Evolutionary conservation across 306 rosid genomes (phyloP).

Genomic region (Trichosanthes cucumerina): DNA sequence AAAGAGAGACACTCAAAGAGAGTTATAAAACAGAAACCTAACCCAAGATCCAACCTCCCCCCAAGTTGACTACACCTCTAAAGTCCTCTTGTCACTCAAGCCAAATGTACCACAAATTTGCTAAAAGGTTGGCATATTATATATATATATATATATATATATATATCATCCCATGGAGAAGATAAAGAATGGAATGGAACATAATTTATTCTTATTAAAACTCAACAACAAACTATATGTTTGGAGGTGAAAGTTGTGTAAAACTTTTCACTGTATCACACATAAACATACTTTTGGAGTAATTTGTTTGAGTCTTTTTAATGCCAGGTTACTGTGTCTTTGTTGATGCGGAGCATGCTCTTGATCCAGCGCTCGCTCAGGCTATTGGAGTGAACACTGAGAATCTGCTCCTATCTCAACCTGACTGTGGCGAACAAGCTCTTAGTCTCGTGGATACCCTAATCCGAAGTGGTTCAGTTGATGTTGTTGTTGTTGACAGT

Average conservation of each 20-base stretch:
- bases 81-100: background rate
- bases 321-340: constrained; percentile 64
- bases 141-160: too few relatives aligned
- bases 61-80: too few relatives aligned
- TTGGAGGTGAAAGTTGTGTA: background rate
- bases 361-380: constrained; percentile 73
- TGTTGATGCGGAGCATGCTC: constrained; percentile 97
- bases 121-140: background rate
- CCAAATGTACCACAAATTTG: background rate
- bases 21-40: too few relatives aligned
- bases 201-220: background rate
- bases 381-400: constrained; percentile 77
- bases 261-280: background rate
- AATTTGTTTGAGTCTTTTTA: background rate
- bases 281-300: background rate
- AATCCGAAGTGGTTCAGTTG: constrained; percentile 91
- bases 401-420: constrained; percentile 83
- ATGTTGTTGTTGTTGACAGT: constrained; percentile 92
- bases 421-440: constrained; percentile 97
- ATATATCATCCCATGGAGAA: background rate
- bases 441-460: constrained; percentile 88
- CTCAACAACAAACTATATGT: background rate
- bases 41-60: too few relatives aligned
- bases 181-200: background rate
- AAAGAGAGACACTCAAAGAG: too few relatives aligned